Evolutionary conservation across 371 early-diverging fungal genomes (phyloP), one percentile per base, ranked within the genome.

Genomic region (Mucor plumbeus): DNA sequence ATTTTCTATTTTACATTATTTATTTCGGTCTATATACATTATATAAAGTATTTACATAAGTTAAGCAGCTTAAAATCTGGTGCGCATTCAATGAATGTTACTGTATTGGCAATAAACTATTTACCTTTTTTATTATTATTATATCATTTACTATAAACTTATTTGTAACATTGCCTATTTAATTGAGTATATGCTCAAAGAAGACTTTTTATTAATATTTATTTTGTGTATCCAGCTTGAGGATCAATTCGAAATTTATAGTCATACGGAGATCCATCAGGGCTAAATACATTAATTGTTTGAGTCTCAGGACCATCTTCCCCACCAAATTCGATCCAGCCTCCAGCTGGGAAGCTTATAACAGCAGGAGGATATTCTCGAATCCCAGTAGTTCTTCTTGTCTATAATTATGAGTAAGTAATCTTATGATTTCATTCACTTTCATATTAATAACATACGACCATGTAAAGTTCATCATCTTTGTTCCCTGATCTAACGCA

Each of bases 261-360:
- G 7, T 61, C 21, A 36, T 19, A 61, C 5, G 61, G 61, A 17
- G 61, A 17, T 4, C 61, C 61, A 26, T 61, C 50, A 11, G 61
- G 13, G 19, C 50, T 61, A 21, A 35, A 48, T 15, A 61, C 61
- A 21, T 50, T 7, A 1, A 61, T 21, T 26, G 11, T 36, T 35
- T 34, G 17, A 0, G 15, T 13, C 15, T 35, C 44, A 50, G 61
- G 61, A 5, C 14, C 14, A 1, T 19, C 36, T 1, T 19, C 44
- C 3, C 61, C 61, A 35, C 7, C 19, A 19, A 48, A 35, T 19
- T 33, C 19, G 17, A 61, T 21, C 61, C 50, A 61, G 3, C 61
- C 61, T 34, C 61, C 61, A 61, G 48, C 47, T 19, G 61, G 61
- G 3, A 47, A 17, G 17, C 17, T 48, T 2, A 61, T 48, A 61